Evolutionary conservation across 176 grass and related monocot species (phyloP).

Genomic region (Bothriochloa decipiens): DNA sequence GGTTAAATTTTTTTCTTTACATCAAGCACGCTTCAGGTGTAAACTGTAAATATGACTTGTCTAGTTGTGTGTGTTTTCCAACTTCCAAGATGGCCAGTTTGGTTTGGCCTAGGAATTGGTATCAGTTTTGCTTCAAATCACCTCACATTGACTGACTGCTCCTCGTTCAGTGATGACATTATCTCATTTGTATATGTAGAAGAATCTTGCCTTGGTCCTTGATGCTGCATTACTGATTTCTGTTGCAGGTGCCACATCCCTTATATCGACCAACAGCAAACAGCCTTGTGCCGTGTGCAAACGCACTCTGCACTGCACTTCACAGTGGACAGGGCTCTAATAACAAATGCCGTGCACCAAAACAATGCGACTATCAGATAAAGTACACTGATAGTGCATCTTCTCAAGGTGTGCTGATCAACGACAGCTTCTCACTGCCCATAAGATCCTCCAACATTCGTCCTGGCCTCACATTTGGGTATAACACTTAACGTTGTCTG

Average conservation of each 20-base stretch:
- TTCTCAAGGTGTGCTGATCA: slow-evolving; percentile 77
- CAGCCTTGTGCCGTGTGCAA: slow-evolving; percentile 60
- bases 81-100: neutral
- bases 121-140: neutral
- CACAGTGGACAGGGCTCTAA: slow-evolving; percentile 7
- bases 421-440: slow-evolving; percentile 56
- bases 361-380: slow-evolving; percentile 81
- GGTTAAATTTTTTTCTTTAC: neutral
- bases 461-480: slow-evolving; percentile 80
- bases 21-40: neutral
- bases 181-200: neutral
- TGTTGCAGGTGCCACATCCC: slow-evolving; percentile 72
- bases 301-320: slow-evolving; percentile 70
- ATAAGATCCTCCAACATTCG: slow-evolving; percentile 55
- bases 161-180: neutral
- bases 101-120: slow-evolving; percentile 1
- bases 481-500: slow-evolving; percentile 9
- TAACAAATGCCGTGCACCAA: slow-evolving; percentile 52
- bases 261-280: slow-evolving; percentile 58
- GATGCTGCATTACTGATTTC: slow-evolving; percentile 34
- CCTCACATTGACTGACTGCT: neutral
- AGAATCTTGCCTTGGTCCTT: neutral
- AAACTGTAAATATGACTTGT: neutral
- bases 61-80: no score
- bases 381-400: slow-evolving; percentile 72